Percentiles rank a stretch among this genome's conserved stretches.
phyloP scores from a whole-genome alignment of 1,284 basidiomycete genomes.

The Coniferiporia sulphurascens region DNA sequence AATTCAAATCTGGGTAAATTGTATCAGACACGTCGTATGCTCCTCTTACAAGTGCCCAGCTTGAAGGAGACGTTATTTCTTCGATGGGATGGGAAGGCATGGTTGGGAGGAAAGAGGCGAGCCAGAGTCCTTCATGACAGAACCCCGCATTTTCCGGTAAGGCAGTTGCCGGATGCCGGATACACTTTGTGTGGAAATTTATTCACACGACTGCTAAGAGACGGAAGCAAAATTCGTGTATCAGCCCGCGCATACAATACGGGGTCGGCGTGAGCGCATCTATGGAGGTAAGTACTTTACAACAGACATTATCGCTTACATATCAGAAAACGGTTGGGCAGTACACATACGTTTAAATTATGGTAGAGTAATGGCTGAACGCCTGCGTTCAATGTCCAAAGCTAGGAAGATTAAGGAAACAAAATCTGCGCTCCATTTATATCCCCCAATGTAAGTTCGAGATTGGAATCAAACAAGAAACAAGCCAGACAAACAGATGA shows the following conservation, averaged over 20 bases:
- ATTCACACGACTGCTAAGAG: not conserved
- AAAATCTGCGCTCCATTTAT: not conserved
- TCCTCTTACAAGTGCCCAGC: constrained; percentile 71
- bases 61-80: constrained; percentile 70
- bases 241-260: too few species aligned
- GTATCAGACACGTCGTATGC: not conserved
- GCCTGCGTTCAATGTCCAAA: not conserved
- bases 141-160: too few species aligned
- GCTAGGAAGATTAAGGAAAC: not conserved
- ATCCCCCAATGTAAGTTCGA: not conserved
- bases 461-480: not conserved
- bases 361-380: not conserved
- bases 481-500: not conserved
- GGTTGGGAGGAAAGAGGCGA: constrained; percentile 20
- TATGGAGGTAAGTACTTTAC: not conserved
- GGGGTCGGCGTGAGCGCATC: too few species aligned
- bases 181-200: not conserved
- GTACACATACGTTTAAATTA: constrained; percentile 8
- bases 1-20: not conserved
- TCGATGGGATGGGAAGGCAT: constrained; percentile 64
- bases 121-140: not conserved
- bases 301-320: not conserved
- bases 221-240: not conserved
- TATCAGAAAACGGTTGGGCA: not conserved
- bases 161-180: not conserved